A percentile compares a stretch with the other conserved stretches of the same genome.
Conservation (phyloP, 2,329 filamentous ascomycete species). For the Oidium heveae region DNA sequence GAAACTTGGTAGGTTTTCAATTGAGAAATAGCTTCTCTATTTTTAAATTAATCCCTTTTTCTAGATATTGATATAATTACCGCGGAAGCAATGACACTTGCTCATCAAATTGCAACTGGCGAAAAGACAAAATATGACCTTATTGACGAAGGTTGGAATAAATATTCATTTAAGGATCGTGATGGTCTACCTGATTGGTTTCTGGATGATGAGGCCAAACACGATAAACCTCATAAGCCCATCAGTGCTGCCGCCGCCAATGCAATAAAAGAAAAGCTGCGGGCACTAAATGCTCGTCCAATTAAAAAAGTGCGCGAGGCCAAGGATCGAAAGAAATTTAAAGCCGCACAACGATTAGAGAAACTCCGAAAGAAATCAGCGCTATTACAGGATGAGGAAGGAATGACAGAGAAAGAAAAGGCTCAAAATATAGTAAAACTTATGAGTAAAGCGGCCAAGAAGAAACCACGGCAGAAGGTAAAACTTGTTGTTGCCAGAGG, state of each 20-base stretch:
- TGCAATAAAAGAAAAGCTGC: conserved; percentile 84
- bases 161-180: conserved; percentile 66
- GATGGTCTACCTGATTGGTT: conserved; percentile 97
- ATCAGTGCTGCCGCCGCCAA: conserved; percentile 71
- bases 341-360: conserved; percentile 71
- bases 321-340: conserved; percentile 90
- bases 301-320: conserved; percentile 99
- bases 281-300: conserved; percentile 77
- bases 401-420: conserved; percentile 91
- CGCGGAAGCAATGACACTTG: conserved; percentile 96
- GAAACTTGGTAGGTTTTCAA: conserved; percentile 24
- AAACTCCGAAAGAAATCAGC: conserved; percentile 97
- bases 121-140: conserved; percentile 57
- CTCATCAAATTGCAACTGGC: conserved; percentile 72
- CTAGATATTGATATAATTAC: conserved; percentile 92
- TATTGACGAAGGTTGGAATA: conserved; percentile 83
- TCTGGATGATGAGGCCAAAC: conserved; percentile 66
- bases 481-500: conserved; percentile 78
- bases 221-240: conserved; percentile 69
- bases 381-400: conserved; percentile 65
- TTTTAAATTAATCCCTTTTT: background rate
- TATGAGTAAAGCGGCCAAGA: conserved; percentile 58
- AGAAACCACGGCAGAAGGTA: conserved; percentile 62
- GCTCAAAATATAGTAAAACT: conserved; percentile 59
- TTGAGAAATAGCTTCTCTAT: background rate